phyloP scores from a whole-genome alignment of 2,329 filamentous ascomycete species.

The Pseudogymnoascus sp. region DNA sequence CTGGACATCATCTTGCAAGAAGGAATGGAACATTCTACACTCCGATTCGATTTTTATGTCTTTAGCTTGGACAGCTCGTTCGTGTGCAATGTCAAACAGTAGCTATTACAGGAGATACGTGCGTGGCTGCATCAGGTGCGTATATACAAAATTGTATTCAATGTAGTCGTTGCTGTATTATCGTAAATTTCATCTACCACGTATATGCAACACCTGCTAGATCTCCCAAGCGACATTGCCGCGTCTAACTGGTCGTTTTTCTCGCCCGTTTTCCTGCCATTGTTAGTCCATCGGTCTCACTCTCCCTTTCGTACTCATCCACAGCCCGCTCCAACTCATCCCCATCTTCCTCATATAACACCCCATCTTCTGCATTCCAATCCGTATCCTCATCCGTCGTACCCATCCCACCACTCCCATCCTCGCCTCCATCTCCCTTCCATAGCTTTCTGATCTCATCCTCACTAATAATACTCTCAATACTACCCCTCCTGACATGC shows the following conservation, averaged over 20 bases:
- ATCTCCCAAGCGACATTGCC: background rate
- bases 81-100: background rate
- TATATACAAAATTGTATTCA: constrained; percentile 3
- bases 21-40: constrained; percentile 2
- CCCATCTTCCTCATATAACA: background rate
- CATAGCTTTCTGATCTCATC: constrained; percentile 42
- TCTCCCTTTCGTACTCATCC: background rate
- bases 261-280: background rate
- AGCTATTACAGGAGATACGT: background rate
- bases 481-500: constrained; percentile 41
- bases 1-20: constrained; percentile 5
- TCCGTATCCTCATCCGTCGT: constrained; percentile 9
- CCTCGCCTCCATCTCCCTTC: background rate
- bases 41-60: background rate
- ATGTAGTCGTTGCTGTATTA: background rate
- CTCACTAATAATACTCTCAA: constrained; percentile 53
- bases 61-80: background rate
- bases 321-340: background rate
- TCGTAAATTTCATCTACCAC: background rate
- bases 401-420: background rate
- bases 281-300: background rate
- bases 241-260: background rate
- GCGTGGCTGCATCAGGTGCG: background rate
- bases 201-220: background rate
- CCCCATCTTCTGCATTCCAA: background rate